These are phyloP conservation scores for Pythium aquatile DNA, from an alignment of 352 stramenopile genomes.

Conservation along the genomic window DNA sequence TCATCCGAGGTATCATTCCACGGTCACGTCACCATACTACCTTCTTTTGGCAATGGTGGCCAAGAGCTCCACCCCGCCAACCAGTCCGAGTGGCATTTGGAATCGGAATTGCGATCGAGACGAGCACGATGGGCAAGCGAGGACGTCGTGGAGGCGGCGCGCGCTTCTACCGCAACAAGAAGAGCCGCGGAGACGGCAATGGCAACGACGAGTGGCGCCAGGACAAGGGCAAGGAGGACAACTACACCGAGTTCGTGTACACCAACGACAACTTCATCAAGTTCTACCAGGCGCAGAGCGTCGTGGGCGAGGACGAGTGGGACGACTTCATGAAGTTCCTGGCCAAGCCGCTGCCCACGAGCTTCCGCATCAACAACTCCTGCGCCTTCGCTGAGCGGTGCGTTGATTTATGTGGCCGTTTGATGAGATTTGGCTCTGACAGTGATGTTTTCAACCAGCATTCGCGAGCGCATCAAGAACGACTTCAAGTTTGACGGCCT, in stretches of 20 bases:
- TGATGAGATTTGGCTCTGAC: neutral
- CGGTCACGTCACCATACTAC: neutral
- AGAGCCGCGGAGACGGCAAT: conserved; percentile 39
- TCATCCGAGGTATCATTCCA: neutral
- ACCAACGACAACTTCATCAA: conserved; percentile 83
- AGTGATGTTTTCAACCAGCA: conserved; percentile 38
- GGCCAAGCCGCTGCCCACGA: conserved; percentile 87
- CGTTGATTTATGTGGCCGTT: neutral
- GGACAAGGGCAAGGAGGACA: conserved; percentile 43
- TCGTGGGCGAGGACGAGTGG: conserved; percentile 86
- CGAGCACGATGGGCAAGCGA: conserved; percentile 41
- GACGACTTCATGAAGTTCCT: conserved; percentile 88
- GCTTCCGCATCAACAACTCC: conserved; percentile 93
- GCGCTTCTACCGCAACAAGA: conserved; percentile 47
- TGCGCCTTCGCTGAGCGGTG: conserved; percentile 81
- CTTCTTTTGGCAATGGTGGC: conserved; percentile 12
- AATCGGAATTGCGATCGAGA: conserved; percentile 31
- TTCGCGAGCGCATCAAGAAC: conserved; percentile 78
- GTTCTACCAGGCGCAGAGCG: conserved; percentile 88
- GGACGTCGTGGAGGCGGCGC: conserved; percentile 32
- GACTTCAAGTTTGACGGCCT: conserved; percentile 87
- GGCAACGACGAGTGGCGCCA: conserved; percentile 30
- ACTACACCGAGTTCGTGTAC: conserved; percentile 86
- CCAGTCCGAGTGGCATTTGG: neutral
- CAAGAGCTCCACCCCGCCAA: conserved; percentile 12